Evolutionary conservation across 2,329 filamentous ascomycete species (phyloP).

Genomic region (Exutisphaerella laricina): DNA sequence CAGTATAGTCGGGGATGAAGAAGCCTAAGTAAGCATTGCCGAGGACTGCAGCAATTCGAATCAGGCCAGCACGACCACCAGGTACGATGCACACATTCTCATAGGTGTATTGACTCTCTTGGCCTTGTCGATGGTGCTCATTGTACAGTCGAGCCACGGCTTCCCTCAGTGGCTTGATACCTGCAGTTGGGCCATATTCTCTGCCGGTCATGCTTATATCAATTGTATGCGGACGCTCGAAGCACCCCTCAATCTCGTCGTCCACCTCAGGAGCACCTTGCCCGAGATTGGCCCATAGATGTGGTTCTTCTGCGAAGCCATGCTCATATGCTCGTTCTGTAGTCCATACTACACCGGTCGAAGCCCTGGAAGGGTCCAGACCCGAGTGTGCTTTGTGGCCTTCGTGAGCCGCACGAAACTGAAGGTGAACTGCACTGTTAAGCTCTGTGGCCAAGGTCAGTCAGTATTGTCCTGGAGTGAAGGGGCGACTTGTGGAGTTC

Average conservation of each 20-base stretch:
- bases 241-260: constrained; percentile 77
- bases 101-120: constrained; percentile 86
- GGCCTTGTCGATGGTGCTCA: constrained; percentile 80
- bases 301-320: constrained; percentile 75
- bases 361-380: constrained; percentile 79
- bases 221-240: constrained; percentile 71
- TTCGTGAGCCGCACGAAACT: constrained; percentile 85
- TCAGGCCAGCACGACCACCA: constrained; percentile 84
- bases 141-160: constrained; percentile 93
- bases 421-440: constrained; percentile 75
- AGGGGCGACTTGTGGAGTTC: too few relatives aligned
- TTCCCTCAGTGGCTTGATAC: constrained; percentile 83
- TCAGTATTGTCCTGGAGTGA: too few relatives aligned
- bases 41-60: constrained; percentile 88
- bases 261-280: constrained; percentile 94
- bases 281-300: constrained; percentile 85
- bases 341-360: constrained; percentile 92
- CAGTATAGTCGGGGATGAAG: constrained; percentile 65
- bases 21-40: constrained; percentile 78
- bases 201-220: constrained; percentile 71
- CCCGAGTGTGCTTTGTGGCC: constrained; percentile 64
- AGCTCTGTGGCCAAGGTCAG: constrained; percentile 52
- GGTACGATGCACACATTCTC: constrained; percentile 97
- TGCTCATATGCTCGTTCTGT: constrained; percentile 82
- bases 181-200: constrained; percentile 88